phyloP scores from a whole-genome alignment of 2,329 filamentous ascomycete genomes.

The Fusarium burgessii region DNA sequence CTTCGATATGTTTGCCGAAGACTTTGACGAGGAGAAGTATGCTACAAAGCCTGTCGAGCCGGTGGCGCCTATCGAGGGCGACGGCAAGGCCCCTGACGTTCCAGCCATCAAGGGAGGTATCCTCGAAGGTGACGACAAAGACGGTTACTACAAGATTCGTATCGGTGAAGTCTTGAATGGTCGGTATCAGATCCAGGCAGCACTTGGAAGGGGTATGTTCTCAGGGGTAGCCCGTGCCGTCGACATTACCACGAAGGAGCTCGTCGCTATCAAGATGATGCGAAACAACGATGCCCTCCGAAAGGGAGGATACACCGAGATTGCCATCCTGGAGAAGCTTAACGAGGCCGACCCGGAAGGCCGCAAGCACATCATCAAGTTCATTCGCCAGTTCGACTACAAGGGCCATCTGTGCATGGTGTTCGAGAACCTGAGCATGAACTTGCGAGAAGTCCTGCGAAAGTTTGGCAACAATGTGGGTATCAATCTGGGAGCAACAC shows the following conservation, averaged over 20 bases:
- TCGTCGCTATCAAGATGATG: slow-evolving; percentile 98
- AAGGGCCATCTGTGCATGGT: slow-evolving; percentile 96
- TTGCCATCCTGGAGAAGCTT: slow-evolving; percentile 90
- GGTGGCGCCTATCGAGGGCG: slow-evolving; percentile 53
- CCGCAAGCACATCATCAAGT: slow-evolving; percentile 90
- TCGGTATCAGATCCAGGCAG: slow-evolving; percentile 89
- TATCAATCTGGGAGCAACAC: slow-evolving; percentile 88
- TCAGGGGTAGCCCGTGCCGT: slow-evolving; percentile 92
- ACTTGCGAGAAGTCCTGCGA: slow-evolving; percentile 91
- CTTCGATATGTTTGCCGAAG: slow-evolving; percentile 91
- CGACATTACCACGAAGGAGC: slow-evolving; percentile 77
- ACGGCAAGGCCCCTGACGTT: slow-evolving; percentile 61
- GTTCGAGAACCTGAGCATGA: slow-evolving; percentile 94
- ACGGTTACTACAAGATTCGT: slow-evolving; percentile 97
- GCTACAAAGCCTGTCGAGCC: slow-evolving; percentile 60
- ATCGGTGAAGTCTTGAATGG: slow-evolving; percentile 90
- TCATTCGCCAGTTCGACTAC: slow-evolving; percentile 90
- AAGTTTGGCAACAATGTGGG: slow-evolving; percentile 96
- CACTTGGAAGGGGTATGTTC: slow-evolving; percentile 94
- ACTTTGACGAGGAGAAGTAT: slow-evolving; percentile 76
- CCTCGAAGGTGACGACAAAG: slow-evolving; percentile 91
- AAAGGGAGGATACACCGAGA: slow-evolving; percentile 94
- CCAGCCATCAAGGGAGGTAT: slow-evolving; percentile 78
- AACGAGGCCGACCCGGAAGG: slow-evolving; percentile 87
- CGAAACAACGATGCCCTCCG: slow-evolving; percentile 93